phyloP scores from a whole-genome alignment of 495 filamentous ascomycete genomes.

The Xanthoparmelia taractica region DNA sequence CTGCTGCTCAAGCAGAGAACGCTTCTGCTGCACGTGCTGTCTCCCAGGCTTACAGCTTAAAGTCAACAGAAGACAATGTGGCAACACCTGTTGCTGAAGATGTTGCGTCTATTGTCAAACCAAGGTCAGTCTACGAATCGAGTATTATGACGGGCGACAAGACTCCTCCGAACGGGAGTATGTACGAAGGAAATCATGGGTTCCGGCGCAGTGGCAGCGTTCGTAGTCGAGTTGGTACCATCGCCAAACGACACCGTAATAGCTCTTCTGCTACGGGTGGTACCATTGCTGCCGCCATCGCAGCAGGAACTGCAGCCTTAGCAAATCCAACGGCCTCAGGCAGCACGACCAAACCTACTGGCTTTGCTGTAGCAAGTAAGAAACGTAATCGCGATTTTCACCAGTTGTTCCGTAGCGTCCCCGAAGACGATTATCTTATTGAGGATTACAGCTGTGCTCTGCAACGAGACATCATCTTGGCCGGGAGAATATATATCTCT shows the following conservation, averaged over 20 bases:
- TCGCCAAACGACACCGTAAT: slow-evolving; percentile 61
- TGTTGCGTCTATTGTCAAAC: slow-evolving; percentile 29
- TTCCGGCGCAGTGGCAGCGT: slow-evolving; percentile 72
- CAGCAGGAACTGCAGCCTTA: slow-evolving; percentile 55
- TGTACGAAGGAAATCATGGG: slow-evolving; percentile 59
- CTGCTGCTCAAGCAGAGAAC: slow-evolving; percentile 50
- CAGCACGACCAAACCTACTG: slow-evolving; percentile 70
- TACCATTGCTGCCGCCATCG: slow-evolving; percentile 63
- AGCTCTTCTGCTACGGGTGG: slow-evolving; percentile 75
- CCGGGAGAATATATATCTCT: slow-evolving; percentile 90
- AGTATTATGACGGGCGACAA: slow-evolving; percentile 44
- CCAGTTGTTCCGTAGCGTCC: slow-evolving; percentile 85
- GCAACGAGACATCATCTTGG: slow-evolving; percentile 90
- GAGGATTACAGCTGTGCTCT: slow-evolving; percentile 97
- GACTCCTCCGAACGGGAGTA: slow-evolving; percentile 56
- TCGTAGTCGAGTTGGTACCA: slow-evolving; percentile 61
- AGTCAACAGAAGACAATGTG: slow-evolving; percentile 31
- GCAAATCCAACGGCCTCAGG: slow-evolving; percentile 51
- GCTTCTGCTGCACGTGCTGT: slow-evolving; percentile 51
- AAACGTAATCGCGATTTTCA: slow-evolving; percentile 97
- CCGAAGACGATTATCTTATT: slow-evolving; percentile 95
- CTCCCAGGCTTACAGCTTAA: slow-evolving; percentile 53
- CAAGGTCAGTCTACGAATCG: slow-evolving; percentile 32
- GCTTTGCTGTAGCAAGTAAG: slow-evolving; percentile 92
- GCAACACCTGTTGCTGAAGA: slow-evolving; percentile 28